Conservation (phyloP, 73 alveolate species). For the Tetrahymena elliotti region DNA sequence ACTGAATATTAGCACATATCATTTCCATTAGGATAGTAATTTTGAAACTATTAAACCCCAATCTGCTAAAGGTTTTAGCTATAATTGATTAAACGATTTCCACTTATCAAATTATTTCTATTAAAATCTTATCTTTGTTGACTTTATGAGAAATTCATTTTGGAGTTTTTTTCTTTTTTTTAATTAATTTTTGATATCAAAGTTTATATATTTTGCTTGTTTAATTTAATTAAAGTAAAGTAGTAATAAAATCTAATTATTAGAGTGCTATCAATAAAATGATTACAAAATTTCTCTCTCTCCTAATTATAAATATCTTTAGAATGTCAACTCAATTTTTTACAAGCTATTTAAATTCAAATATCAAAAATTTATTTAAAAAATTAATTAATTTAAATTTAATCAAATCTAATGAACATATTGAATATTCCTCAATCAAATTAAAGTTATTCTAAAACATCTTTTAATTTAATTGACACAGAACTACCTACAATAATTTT, state of each 20-base stretch:
- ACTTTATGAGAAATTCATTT: neutral
- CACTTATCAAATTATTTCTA: neutral
- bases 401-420: neutral
- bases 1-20: neutral
- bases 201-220: no score
- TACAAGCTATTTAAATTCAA: neutral
- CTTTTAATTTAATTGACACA: no score
- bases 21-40: neutral
- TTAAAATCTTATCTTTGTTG: neutral
- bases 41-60: neutral
- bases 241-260: neutral
- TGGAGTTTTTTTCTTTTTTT: no score
- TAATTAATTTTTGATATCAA: no score
- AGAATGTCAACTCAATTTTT: no score
- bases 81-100: neutral
- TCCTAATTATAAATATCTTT: neutral
- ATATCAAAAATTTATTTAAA: neutral
- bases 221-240: no score
- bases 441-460: no score
- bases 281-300: neutral
- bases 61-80: neutral
- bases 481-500: no score
- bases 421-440: no score
- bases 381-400: no score
- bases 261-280: neutral